Evolutionary conservation across 129 eudicot species (phyloP).

Genomic region (Lonicera japonica): DNA sequence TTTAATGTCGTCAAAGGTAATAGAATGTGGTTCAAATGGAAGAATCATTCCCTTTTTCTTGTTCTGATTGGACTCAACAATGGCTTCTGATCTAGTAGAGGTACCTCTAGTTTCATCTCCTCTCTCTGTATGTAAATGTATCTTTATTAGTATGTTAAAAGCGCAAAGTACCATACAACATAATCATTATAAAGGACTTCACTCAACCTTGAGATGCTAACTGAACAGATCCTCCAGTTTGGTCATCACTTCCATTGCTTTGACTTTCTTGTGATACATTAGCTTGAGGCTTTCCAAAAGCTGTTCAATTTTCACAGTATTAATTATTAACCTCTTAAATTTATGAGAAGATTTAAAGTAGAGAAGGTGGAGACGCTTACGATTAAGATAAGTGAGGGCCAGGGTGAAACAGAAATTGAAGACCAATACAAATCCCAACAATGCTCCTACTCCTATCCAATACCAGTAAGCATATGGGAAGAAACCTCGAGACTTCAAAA

Average conservation of each 20-base stretch:
- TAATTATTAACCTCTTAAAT: not conserved
- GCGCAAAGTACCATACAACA: not conserved
- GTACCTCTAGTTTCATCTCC: not conserved
- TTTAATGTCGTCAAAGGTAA: slow-evolving; percentile 59
- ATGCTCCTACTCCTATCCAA: slow-evolving; percentile 74
- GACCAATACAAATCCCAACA: slow-evolving; percentile 42
- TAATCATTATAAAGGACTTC: not conserved
- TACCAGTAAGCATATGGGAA: slow-evolving; percentile 56
- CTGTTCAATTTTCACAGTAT: slow-evolving; percentile 21
- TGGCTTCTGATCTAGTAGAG: slow-evolving; percentile 7
- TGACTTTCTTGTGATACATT: slow-evolving; percentile 22
- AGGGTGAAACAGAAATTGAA: slow-evolving; percentile 36
- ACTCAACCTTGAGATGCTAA: slow-evolving; percentile 16
- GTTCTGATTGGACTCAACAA: slow-evolving; percentile 16
- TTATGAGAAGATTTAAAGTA: not conserved
- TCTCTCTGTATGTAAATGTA: not conserved
- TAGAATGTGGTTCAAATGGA: slow-evolving; percentile 79
- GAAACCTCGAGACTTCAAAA: slow-evolving; percentile 44
- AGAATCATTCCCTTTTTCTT: slow-evolving; percentile 78
- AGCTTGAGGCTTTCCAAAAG: slow-evolving; percentile 50
- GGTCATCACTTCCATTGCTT: not conserved
- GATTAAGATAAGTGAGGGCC: slow-evolving; percentile 49
- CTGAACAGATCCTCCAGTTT: slow-evolving; percentile 17
- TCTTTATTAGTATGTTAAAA: not conserved
- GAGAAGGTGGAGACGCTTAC: slow-evolving; percentile 35